Evolutionary conservation across 1,284 basidiomycete genomes (phyloP).

Genomic region (Tausonia pullulans): DNA sequence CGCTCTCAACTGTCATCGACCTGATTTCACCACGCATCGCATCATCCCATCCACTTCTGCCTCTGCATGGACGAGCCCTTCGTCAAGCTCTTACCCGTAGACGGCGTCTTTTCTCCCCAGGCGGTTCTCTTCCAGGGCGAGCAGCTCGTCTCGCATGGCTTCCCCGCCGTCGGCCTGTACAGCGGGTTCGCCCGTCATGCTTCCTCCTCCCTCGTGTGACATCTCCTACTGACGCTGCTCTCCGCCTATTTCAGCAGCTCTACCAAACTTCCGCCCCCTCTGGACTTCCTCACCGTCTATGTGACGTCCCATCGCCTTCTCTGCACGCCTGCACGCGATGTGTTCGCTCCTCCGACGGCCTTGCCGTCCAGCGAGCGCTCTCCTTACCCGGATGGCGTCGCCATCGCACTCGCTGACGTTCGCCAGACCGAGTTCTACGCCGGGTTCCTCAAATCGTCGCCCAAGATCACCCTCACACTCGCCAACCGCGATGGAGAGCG

Average conservation of each 20-base stretch:
- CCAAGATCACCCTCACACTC: constrained; percentile 77
- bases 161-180: constrained; percentile 62
- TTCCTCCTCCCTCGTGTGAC: constrained; percentile 18
- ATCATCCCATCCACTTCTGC: neutral
- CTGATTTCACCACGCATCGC: neutral
- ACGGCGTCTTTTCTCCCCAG: neutral
- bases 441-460: constrained; percentile 78
- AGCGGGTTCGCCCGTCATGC: constrained; percentile 53
- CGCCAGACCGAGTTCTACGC: constrained; percentile 78
- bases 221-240: constrained; percentile 13
- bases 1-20: too few species aligned
- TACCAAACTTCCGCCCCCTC: constrained; percentile 64
- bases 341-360: constrained; percentile 23
- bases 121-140: constrained; percentile 2
- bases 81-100: neutral
- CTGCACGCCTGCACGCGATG: too few species aligned
- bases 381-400: constrained; percentile 32
- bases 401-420: constrained; percentile 45
- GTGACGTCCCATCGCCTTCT: constrained; percentile 65
- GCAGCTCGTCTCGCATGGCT: neutral
- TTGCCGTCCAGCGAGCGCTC: constrained; percentile 45
- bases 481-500: constrained; percentile 23
- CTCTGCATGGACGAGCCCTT: neutral
- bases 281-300: constrained; percentile 53
- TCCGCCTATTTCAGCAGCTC: constrained; percentile 40